phyloP scores from a whole-genome alignment of 441 rosid species.

The Arabidopsis lyrata region DNA sequence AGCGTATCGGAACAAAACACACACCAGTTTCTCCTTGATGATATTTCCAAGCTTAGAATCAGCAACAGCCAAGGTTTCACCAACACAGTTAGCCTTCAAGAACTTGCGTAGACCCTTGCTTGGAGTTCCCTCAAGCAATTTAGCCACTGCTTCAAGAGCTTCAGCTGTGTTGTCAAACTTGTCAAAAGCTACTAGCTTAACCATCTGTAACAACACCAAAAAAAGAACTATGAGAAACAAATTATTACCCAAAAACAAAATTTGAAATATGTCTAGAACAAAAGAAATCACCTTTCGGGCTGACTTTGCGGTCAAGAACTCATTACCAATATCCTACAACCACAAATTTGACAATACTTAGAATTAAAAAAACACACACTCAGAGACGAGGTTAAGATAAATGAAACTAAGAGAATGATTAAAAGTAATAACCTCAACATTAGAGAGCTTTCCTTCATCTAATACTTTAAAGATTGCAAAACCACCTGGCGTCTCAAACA shows the following conservation, averaged over 20 bases:
- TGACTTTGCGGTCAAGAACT: constrained; percentile 60
- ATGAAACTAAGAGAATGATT: neutral
- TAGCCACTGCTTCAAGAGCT: constrained; percentile 80
- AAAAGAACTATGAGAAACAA: constrained; percentile 16
- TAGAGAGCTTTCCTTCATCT: constrained; percentile 85
- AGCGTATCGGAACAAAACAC: constrained; percentile 2
- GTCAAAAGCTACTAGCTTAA: constrained; percentile 78
- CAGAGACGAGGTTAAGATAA: neutral
- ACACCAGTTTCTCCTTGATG: constrained; percentile 85
- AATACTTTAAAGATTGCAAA: constrained; percentile 87
- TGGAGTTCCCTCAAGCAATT: constrained; percentile 69
- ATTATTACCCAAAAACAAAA: too few species aligned
- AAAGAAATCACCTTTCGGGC: constrained; percentile 67
- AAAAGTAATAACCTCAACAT: constrained; percentile 69
- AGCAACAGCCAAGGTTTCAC: constrained; percentile 78
- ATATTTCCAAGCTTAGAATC: constrained; percentile 95
- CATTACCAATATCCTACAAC: constrained; percentile 67
- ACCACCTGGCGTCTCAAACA: constrained; percentile 88
- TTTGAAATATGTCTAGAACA: neutral
- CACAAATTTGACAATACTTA: neutral
- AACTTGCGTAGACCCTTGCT: constrained; percentile 80
- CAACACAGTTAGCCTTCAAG: constrained; percentile 70
- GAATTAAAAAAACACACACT: neutral
- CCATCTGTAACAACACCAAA: constrained; percentile 52
- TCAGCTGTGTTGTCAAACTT: constrained; percentile 90